phyloP scores from a whole-genome alignment of 1,139 yeast genomes.

The Yamadazyma taylorii region DNA sequence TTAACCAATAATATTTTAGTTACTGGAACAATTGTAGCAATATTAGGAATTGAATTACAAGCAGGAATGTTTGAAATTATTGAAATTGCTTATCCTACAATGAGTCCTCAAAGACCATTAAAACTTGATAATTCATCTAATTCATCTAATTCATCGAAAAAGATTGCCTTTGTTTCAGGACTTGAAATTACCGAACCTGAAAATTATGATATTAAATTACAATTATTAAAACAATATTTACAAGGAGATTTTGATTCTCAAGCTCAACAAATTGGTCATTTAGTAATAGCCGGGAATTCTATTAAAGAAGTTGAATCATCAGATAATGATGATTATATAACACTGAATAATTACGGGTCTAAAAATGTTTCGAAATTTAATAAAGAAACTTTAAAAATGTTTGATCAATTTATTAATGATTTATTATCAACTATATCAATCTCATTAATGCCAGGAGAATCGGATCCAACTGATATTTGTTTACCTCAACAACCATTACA shows the following conservation, averaged over 20 bases:
- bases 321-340: slow-evolving; percentile 29
- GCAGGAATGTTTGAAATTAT: slow-evolving; percentile 85
- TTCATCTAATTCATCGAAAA: slow-evolving; percentile 13
- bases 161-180: slow-evolving; percentile 74
- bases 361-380: slow-evolving; percentile 52
- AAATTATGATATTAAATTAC: slow-evolving; percentile 46
- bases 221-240: slow-evolving; percentile 69
- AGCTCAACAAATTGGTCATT: slow-evolving; percentile 41
- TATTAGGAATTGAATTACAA: slow-evolving; percentile 80
- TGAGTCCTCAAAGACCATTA: slow-evolving; percentile 55
- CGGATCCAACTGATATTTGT: slow-evolving; percentile 80
- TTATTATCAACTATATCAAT: slow-evolving; percentile 63
- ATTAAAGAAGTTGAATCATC: slow-evolving; percentile 28
- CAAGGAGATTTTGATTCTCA: slow-evolving; percentile 60
- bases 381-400: slow-evolving; percentile 35
- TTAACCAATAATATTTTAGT: slow-evolving; percentile 54
- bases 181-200: slow-evolving; percentile 51
- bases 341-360: slow-evolving; percentile 51
- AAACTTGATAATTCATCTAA: slow-evolving; percentile 3
- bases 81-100: slow-evolving; percentile 72
- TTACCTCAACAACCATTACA: slow-evolving; percentile 92
- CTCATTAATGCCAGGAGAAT: slow-evolving; percentile 78
- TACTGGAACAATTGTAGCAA: slow-evolving; percentile 85
- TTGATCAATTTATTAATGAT: slow-evolving; percentile 64
- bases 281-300: slow-evolving; percentile 79